Conservation (phyloP, 225 moss, liverwort and hornwort species). For the Lunularia cruciata region DNA sequence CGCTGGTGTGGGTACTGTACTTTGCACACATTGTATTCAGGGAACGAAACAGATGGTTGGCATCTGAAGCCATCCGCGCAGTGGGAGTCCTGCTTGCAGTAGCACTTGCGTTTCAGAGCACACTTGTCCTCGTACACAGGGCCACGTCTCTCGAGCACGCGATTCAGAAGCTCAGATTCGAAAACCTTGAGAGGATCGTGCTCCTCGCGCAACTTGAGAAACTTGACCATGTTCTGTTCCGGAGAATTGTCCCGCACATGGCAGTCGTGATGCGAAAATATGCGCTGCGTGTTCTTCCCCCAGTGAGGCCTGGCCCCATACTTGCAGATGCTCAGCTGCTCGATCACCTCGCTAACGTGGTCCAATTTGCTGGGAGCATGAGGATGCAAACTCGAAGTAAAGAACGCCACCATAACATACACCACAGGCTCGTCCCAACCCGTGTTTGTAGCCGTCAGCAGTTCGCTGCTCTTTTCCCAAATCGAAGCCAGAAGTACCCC, state of each 20-base stretch:
- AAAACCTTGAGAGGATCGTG: conserved; percentile 51
- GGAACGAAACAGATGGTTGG: conserved; percentile 32
- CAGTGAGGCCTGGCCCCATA: conserved; percentile 53
- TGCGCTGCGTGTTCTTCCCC: conserved; percentile 54
- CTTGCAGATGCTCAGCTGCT: conserved; percentile 59
- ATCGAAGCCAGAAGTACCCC: conserved; percentile 58
- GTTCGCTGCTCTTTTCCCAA: conserved; percentile 35
- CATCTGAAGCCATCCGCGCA: conserved; percentile 41
- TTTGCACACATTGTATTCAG: conserved; percentile 45
- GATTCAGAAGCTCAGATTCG: conserved; percentile 42
- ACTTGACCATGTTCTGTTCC: conserved; percentile 29
- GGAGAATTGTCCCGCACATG: conserved; percentile 53
- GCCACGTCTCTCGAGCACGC: conserved; percentile 38
- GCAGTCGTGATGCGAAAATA: conserved; percentile 44
- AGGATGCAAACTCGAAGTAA: conserved; percentile 36
- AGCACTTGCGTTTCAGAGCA: conserved; percentile 35
- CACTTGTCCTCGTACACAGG: conserved; percentile 23
- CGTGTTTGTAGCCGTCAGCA: conserved; percentile 32
- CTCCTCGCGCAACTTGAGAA: conserved; percentile 38
- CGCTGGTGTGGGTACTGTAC: neutral
- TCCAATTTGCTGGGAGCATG: conserved; percentile 39
- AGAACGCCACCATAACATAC: conserved; percentile 38
- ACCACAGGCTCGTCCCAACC: conserved; percentile 46
- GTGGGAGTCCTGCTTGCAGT: conserved; percentile 46
- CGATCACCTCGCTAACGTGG: conserved; percentile 39